Evolutionary conservation across 305 asterid genomes (phyloP).

Genomic region (Fraxinus nigra): DNA sequence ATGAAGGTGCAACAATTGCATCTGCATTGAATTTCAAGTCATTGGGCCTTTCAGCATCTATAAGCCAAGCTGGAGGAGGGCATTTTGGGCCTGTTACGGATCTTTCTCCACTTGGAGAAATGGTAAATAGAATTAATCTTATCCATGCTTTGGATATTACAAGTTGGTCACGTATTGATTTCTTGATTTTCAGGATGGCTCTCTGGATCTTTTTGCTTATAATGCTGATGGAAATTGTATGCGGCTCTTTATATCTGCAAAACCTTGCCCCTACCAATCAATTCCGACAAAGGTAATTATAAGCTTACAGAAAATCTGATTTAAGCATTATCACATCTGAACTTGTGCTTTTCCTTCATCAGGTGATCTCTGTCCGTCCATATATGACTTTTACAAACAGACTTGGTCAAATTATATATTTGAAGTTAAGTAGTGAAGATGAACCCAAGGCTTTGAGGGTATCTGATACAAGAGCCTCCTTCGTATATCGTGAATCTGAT

Average conservation of each 20-base stretch:
- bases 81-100: slow-evolving; percentile 80
- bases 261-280: slow-evolving; percentile 84
- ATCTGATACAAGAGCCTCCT: slow-evolving; percentile 82
- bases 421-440: slow-evolving; percentile 81
- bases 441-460: slow-evolving; percentile 71
- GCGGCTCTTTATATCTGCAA: slow-evolving; percentile 81
- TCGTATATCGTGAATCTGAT: slow-evolving; percentile 52
- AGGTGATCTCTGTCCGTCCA: slow-evolving; percentile 88
- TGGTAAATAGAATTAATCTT: slow-evolving; percentile 53
- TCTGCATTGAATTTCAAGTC: slow-evolving; percentile 79
- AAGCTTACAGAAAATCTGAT: slow-evolving; percentile 16
- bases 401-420: slow-evolving; percentile 65
- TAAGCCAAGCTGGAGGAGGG: slow-evolving; percentile 59
- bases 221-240: slow-evolving; percentile 70
- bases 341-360: slow-evolving; percentile 34
- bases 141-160: slow-evolving; percentile 7
- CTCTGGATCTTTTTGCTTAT: slow-evolving; percentile 76
- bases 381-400: slow-evolving; percentile 92
- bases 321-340: slow-evolving; percentile 16
- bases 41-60: slow-evolving; percentile 78
- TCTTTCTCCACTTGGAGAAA: slow-evolving; percentile 85
- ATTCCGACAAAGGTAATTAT: slow-evolving; percentile 88
- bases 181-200: slow-evolving; percentile 74
- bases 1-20: slow-evolving; percentile 85
- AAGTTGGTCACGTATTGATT: slow-evolving; percentile 22